Base-by-base conservation (phyloP, 345 rosid genomes). In the Euphorbia peplus region DNA sequence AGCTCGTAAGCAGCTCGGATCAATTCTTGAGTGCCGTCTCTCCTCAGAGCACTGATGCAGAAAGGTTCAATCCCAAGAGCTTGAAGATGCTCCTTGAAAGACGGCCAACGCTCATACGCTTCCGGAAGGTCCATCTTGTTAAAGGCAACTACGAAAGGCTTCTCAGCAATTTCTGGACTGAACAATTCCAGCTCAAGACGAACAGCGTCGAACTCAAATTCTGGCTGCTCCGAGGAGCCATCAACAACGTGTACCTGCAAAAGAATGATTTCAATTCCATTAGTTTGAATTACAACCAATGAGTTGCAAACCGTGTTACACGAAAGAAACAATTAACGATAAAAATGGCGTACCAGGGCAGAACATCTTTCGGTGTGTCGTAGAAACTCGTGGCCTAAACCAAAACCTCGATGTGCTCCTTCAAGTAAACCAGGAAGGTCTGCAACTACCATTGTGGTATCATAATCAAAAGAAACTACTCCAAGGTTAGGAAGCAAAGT, bases 381-480 rank as follows among this genome's bases (percentile, higher is more conserved):
- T 46, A 93, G 83, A 79, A 91, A 91, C 81, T 91, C 96, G 35
- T 85, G 96, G 76, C 98, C 98, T 71, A 93, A 81, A 77, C 96
- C 98, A 66, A 88, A 93, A 62, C 96, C 97, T 75, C 80, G 75
- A 79, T 89, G 98, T 26, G 98, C 98, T 79, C 97, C 97, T 88
- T 89, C 97, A 65, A 91, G 96, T 73, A 93, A 84, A 80, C 97
- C 97, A 63, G 98, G 98, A 48, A 93, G 86, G 83, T 93, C 98
- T 22, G 98, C 97, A 12, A 91, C 97, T 57, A 89, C 97, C 85
- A 93, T 76, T 46, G 98, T 89, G 68, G 96, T 80, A 70, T 91
- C 91, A 64, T 86, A 91, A 77, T 89, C 91, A 73, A 93, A 88
- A 16, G 97, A 91, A 80, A 93, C 96, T 60, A 93, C 93, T 35